Evolutionary conservation across 176 grass and related monocot genomes (phyloP).

Genomic region (Musa troglodytarum): DNA sequence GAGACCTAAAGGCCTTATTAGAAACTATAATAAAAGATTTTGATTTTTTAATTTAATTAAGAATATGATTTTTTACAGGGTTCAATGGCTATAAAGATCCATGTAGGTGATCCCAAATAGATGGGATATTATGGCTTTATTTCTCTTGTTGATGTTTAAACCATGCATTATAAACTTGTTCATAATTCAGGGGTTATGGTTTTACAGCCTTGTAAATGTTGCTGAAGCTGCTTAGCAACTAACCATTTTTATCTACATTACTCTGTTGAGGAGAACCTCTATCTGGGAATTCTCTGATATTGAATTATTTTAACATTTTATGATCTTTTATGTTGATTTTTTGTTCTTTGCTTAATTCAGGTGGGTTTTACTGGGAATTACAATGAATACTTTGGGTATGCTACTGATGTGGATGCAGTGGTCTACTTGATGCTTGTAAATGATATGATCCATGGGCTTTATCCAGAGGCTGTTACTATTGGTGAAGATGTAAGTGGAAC

Average conservation of each 20-base stretch:
- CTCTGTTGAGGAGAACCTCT: neutral
- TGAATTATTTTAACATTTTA: conserved; percentile 2
- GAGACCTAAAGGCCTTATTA: too few species aligned
- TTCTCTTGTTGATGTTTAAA: too few species aligned
- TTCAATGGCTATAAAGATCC: too few species aligned
- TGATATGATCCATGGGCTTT: conserved; percentile 81
- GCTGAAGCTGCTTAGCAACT: conserved; percentile 7
- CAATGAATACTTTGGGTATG: conserved; percentile 87
- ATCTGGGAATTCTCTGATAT: neutral
- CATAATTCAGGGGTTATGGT: neutral
- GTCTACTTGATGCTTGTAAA: conserved; percentile 93
- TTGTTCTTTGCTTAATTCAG: conserved; percentile 17
- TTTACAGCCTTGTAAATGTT: conserved; percentile 6
- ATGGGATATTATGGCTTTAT: too few species aligned
- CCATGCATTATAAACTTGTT: neutral
- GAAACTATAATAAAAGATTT: neutral
- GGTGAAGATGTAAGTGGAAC: conserved; percentile 78
- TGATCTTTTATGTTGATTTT: conserved; percentile 19
- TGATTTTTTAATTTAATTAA: neutral
- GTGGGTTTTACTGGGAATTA: conserved; percentile 76
- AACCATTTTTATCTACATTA: too few species aligned
- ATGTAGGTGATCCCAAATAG: too few species aligned
- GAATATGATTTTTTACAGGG: too few species aligned
- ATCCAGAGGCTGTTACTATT: conserved; percentile 58
- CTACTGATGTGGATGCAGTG: conserved; percentile 75